Evolutionary conservation across 2,329 filamentous ascomycete species (phyloP).

Genomic region (Ceratocystis eucalypticola): DNA sequence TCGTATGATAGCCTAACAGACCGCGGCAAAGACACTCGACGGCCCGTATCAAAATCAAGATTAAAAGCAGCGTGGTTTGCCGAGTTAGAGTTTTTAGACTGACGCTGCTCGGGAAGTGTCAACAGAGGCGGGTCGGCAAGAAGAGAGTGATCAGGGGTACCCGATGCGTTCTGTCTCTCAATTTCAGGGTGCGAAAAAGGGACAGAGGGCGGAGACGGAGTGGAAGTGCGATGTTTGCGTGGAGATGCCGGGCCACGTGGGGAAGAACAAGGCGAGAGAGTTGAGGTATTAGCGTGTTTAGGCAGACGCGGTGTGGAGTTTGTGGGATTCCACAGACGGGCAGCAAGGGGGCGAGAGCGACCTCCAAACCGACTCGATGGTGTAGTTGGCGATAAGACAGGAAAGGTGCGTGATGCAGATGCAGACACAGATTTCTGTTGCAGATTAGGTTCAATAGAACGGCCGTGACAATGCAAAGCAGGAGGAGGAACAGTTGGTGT

Average conservation of each 20-base stretch:
- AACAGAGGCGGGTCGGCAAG: conserved; percentile 40
- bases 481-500: neutral
- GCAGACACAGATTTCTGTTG: conserved; percentile 1
- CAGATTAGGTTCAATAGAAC: conserved; percentile 11
- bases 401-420: neutral
- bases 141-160: conserved; percentile 28
- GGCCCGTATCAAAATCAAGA: conserved; percentile 34
- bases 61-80: conserved; percentile 36
- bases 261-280: neutral
- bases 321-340: conserved; percentile 47
- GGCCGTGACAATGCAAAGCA: neutral
- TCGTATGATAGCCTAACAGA: conserved; percentile 43
- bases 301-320: conserved; percentile 42
- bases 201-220: conserved; percentile 39
- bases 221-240: conserved; percentile 37
- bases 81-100: conserved; percentile 30
- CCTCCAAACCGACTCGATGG: conserved; percentile 20
- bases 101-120: conserved; percentile 37
- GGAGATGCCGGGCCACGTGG: conserved; percentile 13
- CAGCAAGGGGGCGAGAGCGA: conserved; percentile 32
- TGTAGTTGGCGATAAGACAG: conserved; percentile 5
- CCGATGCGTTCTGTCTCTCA: conserved; percentile 27
- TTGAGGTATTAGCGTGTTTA: conserved; percentile 20
- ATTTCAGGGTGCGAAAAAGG: conserved; percentile 36
- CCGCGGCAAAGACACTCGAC: conserved; percentile 39